Conservation (phyloP, 2,329 filamentous ascomycete species). For the Aspergillus udagawae region DNA sequence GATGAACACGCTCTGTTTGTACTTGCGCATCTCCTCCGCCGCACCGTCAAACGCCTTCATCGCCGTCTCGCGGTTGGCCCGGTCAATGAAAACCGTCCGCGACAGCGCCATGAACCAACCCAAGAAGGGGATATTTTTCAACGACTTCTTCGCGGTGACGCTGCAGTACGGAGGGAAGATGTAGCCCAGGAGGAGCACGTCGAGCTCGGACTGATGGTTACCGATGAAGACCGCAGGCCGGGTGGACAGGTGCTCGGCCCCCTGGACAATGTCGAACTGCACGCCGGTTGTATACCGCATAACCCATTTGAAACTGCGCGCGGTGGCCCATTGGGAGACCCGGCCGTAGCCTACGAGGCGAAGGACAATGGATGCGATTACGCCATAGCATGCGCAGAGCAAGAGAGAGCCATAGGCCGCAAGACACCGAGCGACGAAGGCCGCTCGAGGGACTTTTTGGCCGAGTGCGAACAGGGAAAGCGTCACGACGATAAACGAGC, state of each 20-base stretch:
- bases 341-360: slow-evolving; percentile 68
- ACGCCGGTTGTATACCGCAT: slow-evolving; percentile 76
- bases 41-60: slow-evolving; percentile 81
- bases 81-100: slow-evolving; percentile 92
- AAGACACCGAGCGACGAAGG: slow-evolving; percentile 45
- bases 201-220: slow-evolving; percentile 95
- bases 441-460: slow-evolving; percentile 39
- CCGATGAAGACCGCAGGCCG: slow-evolving; percentile 87
- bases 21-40: slow-evolving; percentile 69
- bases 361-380: slow-evolving; percentile 67
- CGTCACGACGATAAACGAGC: slow-evolving; percentile 61
- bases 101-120: slow-evolving; percentile 92
- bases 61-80: slow-evolving; percentile 76
- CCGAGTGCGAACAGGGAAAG: slow-evolving; percentile 44
- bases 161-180: slow-evolving; percentile 90
- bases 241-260: slow-evolving; percentile 59
- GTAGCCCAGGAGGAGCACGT: slow-evolving; percentile 83
- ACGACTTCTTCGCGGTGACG: slow-evolving; percentile 83
- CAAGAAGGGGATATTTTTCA: slow-evolving; percentile 76
- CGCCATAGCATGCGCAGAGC: slow-evolving; percentile 65
- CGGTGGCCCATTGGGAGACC: slow-evolving; percentile 81
- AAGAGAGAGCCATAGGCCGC: slow-evolving; percentile 44
- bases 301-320: slow-evolving; percentile 70
- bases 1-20: slow-evolving; percentile 59
- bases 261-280: slow-evolving; percentile 66